Evolutionary conservation across 805 yeast species (phyloP).

Genomic region (Wickerhamomyces chaumierensis): DNA sequence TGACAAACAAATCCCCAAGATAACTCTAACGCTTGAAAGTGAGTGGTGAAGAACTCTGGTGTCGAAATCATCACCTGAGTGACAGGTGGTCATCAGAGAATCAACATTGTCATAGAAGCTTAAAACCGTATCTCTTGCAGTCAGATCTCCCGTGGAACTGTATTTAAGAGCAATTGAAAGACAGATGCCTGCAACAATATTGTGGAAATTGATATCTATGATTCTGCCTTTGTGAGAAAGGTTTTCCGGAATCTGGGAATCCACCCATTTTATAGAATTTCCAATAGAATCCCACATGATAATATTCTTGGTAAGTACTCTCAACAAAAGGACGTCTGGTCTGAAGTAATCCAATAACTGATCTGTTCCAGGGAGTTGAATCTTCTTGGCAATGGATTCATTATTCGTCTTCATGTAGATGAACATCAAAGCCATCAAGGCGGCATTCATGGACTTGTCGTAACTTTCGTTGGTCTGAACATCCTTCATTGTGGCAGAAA

Average conservation of each 20-base stretch:
- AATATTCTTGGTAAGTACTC: conserved; percentile 35
- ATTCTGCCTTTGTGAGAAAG: conserved; percentile 22
- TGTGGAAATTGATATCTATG: conserved; percentile 38
- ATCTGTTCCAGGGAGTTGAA: conserved; percentile 47
- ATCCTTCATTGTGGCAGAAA: conserved; percentile 52
- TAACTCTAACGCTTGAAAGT: conserved; percentile 42
- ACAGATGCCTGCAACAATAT: conserved; percentile 65
- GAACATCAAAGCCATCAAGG: conserved; percentile 63
- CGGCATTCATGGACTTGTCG: conserved; percentile 62
- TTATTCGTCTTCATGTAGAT: conserved; percentile 64
- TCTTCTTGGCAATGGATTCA: conserved; percentile 43
- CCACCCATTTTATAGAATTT: conserved; percentile 10
- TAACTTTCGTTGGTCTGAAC: conserved; percentile 44
- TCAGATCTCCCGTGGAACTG: conserved; percentile 55
- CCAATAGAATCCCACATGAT: conserved; percentile 16
- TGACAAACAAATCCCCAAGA: conserved; percentile 53
- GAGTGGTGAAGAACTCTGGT: conserved; percentile 43
- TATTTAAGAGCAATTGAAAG: conserved; percentile 62
- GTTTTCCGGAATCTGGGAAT: conserved; percentile 39
- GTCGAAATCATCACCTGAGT: conserved; percentile 23
- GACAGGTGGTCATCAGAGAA: conserved; percentile 23
- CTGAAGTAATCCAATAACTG: conserved; percentile 53
- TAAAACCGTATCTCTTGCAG: conserved; percentile 45
- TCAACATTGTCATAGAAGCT: conserved; percentile 22
- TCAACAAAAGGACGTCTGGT: conserved; percentile 64